Percentiles rank a stretch among this genome's conserved stretches.
Evolutionary conservation across 257 asterid genomes (phyloP).

Genomic region (Solanum appendiculatum): DNA sequence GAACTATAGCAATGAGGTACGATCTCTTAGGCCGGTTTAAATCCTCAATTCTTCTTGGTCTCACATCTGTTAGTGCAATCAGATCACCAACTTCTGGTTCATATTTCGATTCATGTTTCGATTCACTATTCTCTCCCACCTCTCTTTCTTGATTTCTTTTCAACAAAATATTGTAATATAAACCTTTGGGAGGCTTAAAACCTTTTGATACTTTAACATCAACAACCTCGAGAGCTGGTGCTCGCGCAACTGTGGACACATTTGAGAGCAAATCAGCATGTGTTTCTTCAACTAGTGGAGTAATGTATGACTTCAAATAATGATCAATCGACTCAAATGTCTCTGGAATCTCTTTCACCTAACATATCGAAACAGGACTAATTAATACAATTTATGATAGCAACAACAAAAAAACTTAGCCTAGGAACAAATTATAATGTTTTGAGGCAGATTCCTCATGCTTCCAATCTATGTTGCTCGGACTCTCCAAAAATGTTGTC

Average conservation of each 20-base stretch:
- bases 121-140: background rate
- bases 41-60: slow-evolving; percentile 26
- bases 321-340: slow-evolving; percentile 17
- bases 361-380: background rate
- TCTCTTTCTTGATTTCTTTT: background rate
- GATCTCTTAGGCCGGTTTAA: slow-evolving; percentile 16
- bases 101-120: slow-evolving; percentile 4
- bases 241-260: slow-evolving; percentile 1
- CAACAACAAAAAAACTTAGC: no score
- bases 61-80: slow-evolving; percentile 26
- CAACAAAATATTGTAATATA: slow-evolving; percentile 9
- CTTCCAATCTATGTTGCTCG: accelerated
- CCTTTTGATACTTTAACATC: background rate
- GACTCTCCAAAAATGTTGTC: background rate
- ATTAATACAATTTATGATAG: background rate
- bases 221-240: slow-evolving; percentile 16
- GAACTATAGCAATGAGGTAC: slow-evolving; percentile 25
- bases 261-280: slow-evolving; percentile 44
- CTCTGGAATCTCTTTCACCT: slow-evolving; percentile 27
- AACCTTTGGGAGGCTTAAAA: background rate
- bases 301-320: slow-evolving; percentile 22
- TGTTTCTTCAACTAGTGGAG: slow-evolving; percentile 41
- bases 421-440: no score
- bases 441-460: no score
- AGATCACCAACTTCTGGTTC: slow-evolving; percentile 32